phyloP scores from a whole-genome alignment of 208 protist genomes.

The Trichomonas tenax region DNA sequence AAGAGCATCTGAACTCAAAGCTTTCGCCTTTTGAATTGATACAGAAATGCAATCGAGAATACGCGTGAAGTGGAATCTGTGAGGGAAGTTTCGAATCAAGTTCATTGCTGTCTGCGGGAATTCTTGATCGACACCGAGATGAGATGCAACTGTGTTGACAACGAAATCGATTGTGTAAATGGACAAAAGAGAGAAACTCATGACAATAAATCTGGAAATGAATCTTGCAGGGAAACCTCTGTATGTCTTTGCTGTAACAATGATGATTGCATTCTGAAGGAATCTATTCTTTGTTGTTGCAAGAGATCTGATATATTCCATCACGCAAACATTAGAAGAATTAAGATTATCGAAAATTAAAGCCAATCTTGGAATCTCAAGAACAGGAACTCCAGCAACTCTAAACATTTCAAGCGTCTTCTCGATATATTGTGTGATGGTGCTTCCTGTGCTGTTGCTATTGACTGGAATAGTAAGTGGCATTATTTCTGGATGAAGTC shows the following conservation, averaged over 20 bases:
- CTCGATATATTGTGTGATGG: not conserved
- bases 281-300: not conserved
- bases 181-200: not conserved
- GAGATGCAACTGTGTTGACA: not conserved
- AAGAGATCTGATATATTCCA: not conserved
- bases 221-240: not conserved
- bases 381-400: not conserved
- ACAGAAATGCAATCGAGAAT: not conserved
- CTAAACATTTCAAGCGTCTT: not conserved
- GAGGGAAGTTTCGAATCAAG: not conserved
- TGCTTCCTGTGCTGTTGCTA: not conserved
- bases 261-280: not conserved
- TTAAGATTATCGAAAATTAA: not conserved
- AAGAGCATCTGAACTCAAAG: not conserved
- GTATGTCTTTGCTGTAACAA: not conserved
- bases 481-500: not conserved
- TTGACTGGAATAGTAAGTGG: not conserved
- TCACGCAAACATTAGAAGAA: not conserved
- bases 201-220: not conserved
- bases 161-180: not conserved
- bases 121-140: not conserved
- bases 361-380: not conserved
- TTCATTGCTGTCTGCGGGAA: not conserved
- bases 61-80: not conserved
- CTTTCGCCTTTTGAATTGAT: not conserved